Base-by-base conservation (phyloP, 2,329 filamentous ascomycete species). In the Phyllosticta citribraziliensis region DNA sequence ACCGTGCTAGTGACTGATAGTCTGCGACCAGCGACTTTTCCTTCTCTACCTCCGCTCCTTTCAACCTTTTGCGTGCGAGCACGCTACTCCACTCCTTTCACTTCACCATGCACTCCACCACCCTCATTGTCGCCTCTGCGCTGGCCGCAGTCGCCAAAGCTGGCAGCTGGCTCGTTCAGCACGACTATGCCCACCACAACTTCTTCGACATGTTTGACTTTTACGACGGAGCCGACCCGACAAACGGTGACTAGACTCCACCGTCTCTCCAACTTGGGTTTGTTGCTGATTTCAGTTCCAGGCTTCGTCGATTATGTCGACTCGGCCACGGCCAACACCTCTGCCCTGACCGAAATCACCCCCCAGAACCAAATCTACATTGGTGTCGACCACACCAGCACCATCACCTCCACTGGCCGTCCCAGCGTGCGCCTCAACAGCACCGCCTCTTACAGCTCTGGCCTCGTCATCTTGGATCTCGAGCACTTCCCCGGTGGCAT, bases 391-490 rank as follows among this genome's bases (percentile, higher is more conserved):
- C 66, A 66, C 52, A 68, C 67, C 55, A 74, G 68, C 58, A 75
- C 68, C 58, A 63, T 72, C 27, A 69, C 73, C 9, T 70, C 72
- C 5, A 66, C 70, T 9, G 76, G 75, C 56, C 72, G 80, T 3
- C 71, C 73, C 14, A 79, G 77, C 58, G 69, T 83, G 9, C 77
- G 80, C 14, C 65, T 82, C 5, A 73, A 73, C 40, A 77, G 75
- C 67, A 78, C 77, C 63, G 72, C 75, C 53, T 72, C 70, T 11
- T 81, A 80, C 66, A 74, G 77, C 63, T 67, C 70, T 25, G 79
- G 79, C 22, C 69, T 80, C n/a, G 70, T 83, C 40, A 73, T 80
- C 2, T 66, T 76, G 30, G 79, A 82, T 66, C 72, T 82, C 57
- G 73, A 72, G 25, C 80, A 82, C 63, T 80, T 82, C 71, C 80